Evolutionary conservation across 441 rosid genomes (phyloP).

Genomic region (Adansonia madagascariensis): DNA sequence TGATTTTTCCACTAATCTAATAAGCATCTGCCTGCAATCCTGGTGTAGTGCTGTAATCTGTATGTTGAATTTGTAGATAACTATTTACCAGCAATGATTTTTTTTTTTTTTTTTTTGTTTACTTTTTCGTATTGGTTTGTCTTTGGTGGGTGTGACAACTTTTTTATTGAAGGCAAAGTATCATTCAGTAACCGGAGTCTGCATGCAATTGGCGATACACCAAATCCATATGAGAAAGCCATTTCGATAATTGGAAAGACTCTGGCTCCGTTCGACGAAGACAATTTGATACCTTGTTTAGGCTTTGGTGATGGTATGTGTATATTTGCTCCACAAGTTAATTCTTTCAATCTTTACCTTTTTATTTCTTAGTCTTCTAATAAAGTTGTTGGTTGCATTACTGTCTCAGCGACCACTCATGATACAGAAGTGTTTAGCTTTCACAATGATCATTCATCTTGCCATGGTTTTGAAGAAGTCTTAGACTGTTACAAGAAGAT

Average conservation of each 20-base stretch:
- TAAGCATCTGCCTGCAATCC: not conserved
- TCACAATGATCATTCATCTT: constrained; percentile 69
- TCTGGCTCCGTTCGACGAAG: constrained; percentile 85
- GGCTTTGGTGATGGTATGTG: constrained; percentile 87
- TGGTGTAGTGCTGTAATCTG: no score
- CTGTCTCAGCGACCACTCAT: constrained; percentile 64
- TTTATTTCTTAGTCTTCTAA: constrained; percentile 9
- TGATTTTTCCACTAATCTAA: not conserved
- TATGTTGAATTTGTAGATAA: not conserved
- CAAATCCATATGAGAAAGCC: constrained; percentile 82
- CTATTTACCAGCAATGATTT: not conserved
- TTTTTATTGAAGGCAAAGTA: constrained; percentile 51
- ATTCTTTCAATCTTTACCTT: not conserved
- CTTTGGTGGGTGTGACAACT: constrained; percentile 4
- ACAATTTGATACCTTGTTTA: constrained; percentile 78
- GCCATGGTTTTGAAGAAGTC: constrained; percentile 88
- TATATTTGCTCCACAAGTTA: not conserved
- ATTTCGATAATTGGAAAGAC: constrained; percentile 81
- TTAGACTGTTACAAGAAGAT: constrained; percentile 67
- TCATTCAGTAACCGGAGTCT: constrained; percentile 68
- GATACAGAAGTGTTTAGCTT: constrained; percentile 78
- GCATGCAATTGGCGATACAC: constrained; percentile 59
- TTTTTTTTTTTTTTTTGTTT: not conserved
- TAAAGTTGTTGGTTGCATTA: constrained; percentile 12
- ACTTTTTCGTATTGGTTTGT: not conserved